Evolutionary conservation across 108 stramenopile species (phyloP).

Genomic region (Conticribra guillardii): DNA sequence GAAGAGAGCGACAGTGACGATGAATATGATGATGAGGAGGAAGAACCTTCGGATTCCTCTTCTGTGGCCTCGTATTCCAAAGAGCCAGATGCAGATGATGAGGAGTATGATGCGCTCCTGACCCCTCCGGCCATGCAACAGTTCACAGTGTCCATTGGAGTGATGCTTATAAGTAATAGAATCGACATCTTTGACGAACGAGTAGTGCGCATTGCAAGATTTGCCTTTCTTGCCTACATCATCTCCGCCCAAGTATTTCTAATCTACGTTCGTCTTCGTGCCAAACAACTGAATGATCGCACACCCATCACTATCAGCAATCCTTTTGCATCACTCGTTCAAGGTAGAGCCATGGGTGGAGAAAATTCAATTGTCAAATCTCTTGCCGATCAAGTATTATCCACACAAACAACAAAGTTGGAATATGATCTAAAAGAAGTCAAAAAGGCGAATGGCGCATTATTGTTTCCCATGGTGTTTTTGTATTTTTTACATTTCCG

Average conservation of each 20-base stretch:
- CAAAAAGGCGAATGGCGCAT: conserved; percentile 63
- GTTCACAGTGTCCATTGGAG: conserved; percentile 48
- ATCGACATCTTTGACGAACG: conserved; percentile 59
- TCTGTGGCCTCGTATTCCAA: neutral
- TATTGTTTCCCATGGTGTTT: conserved; percentile 74
- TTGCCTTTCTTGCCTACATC: conserved; percentile 63
- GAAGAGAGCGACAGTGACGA: conserved; percentile 8
- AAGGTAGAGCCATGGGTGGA: conserved; percentile 27
- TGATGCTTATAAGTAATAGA: conserved; percentile 62
- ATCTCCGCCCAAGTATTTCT: conserved; percentile 67
- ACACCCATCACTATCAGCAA: conserved; percentile 62
- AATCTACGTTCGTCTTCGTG: conserved; percentile 64
- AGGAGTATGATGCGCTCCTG: conserved; percentile 32
- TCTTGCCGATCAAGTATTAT: conserved; percentile 71
- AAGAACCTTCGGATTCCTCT: conserved; percentile 3
- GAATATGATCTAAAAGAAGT: conserved; percentile 84
- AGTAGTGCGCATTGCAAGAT: conserved; percentile 56
- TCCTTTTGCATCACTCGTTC: conserved; percentile 46
- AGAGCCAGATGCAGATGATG: neutral
- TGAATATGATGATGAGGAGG: conserved; percentile 20
- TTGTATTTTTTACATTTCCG: conserved; percentile 86
- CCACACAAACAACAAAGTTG: conserved; percentile 63
- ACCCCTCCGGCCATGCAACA: conserved; percentile 50
- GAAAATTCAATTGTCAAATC: conserved; percentile 61
- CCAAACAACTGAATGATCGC: conserved; percentile 62